Evolutionary conservation across 1,284 basidiomycete species (phyloP).

Genomic region (Apiotrichum akiyoshidainum): DNA sequence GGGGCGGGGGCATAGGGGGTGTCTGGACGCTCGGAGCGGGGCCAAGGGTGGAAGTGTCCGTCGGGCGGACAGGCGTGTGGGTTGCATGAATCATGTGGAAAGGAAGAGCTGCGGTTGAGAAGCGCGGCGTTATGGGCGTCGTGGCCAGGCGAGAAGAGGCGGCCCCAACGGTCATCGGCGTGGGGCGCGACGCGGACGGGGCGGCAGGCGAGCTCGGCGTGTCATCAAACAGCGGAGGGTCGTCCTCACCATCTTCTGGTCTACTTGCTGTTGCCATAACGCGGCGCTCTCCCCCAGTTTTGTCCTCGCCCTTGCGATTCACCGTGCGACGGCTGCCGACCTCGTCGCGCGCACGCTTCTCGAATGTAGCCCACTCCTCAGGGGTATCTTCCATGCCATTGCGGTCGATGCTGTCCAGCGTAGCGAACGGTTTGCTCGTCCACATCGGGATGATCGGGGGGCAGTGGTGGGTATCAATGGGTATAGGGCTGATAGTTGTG

Average conservation of each 20-base stretch:
- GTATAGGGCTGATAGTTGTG: neutral
- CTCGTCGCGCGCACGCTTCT: neutral
- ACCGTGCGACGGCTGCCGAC: neutral
- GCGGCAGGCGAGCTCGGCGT: no score
- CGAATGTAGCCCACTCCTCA: slow-evolving; percentile 9
- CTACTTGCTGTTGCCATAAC: neutral
- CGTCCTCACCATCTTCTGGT: no score
- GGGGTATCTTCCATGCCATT: neutral
- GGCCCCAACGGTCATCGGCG: no score
- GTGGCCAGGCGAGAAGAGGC: no score
- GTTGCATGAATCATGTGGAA: neutral
- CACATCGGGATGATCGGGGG: neutral
- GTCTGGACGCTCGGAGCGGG: slow-evolving; percentile 12
- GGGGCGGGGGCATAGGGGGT: slow-evolving; percentile 4
- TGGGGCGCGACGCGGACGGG: no score
- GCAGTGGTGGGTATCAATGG: neutral
- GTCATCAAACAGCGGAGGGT: no score
- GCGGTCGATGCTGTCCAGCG: neutral
- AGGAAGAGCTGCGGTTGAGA: no score
- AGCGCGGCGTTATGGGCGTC: no score
- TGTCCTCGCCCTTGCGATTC: neutral
- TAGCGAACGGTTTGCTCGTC: neutral
- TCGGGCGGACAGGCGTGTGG: neutral
- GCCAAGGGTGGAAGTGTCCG: neutral
- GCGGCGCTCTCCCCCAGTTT: no score